Percentiles rank a stretch among this genome's conserved stretches.
These are phyloP conservation scores for Pistacia integerrima DNA, from an alignment of 345 rosid genomes.

Conservation along the genomic window DNA sequence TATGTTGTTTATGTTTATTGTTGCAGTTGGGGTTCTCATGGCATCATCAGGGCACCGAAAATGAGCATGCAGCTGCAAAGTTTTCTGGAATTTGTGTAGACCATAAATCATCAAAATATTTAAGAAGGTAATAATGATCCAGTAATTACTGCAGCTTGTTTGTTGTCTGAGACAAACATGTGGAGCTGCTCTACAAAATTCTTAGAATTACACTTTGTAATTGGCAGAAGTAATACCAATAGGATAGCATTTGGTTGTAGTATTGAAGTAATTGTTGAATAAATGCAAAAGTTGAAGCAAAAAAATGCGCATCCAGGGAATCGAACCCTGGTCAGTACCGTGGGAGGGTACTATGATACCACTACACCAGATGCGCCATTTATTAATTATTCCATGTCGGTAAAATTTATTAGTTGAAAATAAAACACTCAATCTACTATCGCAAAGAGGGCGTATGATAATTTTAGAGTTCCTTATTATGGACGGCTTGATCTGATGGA, in stretches of 20 bases:
- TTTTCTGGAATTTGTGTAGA: background rate
- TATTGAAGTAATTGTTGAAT: no score
- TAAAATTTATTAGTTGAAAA: no score
- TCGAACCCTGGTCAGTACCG: slow-evolving; percentile 94
- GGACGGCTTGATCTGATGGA: no score
- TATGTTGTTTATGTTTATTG: slow-evolving; percentile 77
- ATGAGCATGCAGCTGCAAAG: slow-evolving; percentile 21
- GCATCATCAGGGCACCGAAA: slow-evolving; percentile 78
- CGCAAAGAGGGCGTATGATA: no score
- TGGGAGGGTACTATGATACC: slow-evolving; percentile 98
- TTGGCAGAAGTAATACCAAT: background rate
- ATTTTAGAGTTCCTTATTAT: no score
- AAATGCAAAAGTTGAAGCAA: background rate
- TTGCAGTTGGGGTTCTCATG: slow-evolving; percentile 77
- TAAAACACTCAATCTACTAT: no score
- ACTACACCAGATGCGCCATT: slow-evolving; percentile 82
- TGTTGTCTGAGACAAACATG: no score
- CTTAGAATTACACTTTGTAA: background rate
- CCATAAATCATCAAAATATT: background rate
- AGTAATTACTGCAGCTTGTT: background rate
- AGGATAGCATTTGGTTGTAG: no score
- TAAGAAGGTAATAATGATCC: background rate
- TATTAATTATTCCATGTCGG: no score
- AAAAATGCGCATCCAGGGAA: slow-evolving; percentile 76
- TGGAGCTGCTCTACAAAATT: background rate